Base-by-base conservation (phyloP, 2,329 filamentous ascomycete species). In the Chaetomium sp. region DNA sequence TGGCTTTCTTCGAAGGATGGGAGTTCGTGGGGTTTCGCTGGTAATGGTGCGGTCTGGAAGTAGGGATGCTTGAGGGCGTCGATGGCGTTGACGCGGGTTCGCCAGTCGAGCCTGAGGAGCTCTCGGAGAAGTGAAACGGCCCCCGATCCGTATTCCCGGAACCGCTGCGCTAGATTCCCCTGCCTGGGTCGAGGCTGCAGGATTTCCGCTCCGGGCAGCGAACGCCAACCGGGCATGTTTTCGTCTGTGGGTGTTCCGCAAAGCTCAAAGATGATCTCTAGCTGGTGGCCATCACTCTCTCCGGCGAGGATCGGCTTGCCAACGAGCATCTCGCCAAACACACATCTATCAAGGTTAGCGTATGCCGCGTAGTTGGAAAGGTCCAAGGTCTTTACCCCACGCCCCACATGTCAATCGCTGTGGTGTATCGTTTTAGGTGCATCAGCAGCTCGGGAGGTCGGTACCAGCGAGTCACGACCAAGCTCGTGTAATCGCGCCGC, bases 381-480 rank as follows among this genome's bases (percentile, higher is more conserved):
- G 13, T 1, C 33, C 4, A 60, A 23, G 33, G 60, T 59, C 75
- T 87, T 80, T 82, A 93, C 90, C 94, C 95, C 70, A 97, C 94
- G 71, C 95, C 95, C 95, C 95, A 99, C 79, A 99, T 87, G 77
- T 99, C 95, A 72, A 99, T 97, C 10, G 95, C 93, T 16, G 93
- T 92, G n/a, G 95, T 99, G 78, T 99, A 99, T 70, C 87, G 87
- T 72, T 93, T 89, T 35, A 99, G 82, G 69, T 94, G 90, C 57
- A 99, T 83, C 35, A 99, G 82, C 47, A 99, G 83, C 82, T 99
- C 95, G 0, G 95, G 95, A 38, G 95, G 95, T 27, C 95, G 85
- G 76, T 99, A 99, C 95, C 95, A 99, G 73, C 95, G 83, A 19
- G 95, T 99, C 12, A 99, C 95, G 21, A 99, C 95, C 16, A 98